A percentile compares a stretch with the other conserved stretches of the same genome.
These are phyloP conservation scores for Alnus glutinosa DNA, from an alignment of 306 rosid species.

Conservation along the genomic window DNA sequence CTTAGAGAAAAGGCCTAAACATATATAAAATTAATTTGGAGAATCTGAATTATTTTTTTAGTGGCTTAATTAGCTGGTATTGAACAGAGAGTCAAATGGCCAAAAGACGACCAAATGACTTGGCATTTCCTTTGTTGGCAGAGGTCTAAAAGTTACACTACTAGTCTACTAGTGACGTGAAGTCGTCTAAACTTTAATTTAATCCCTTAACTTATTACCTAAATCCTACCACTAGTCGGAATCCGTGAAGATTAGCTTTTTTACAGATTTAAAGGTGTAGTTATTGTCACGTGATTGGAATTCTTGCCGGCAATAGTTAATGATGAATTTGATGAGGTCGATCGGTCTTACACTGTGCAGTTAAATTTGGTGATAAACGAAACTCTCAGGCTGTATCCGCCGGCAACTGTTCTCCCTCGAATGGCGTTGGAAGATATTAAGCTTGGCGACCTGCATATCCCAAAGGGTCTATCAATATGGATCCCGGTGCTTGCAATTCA, in stretches of 20 bases:
- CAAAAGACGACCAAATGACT: conserved; percentile 4
- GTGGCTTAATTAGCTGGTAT: conserved; percentile 20
- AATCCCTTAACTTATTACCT: not conserved
- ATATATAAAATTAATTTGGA: not conserved
- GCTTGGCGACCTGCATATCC: conserved; percentile 79
- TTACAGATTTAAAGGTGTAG: too few species aligned
- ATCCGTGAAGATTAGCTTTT: too few species aligned
- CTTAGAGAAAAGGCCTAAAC: not conserved
- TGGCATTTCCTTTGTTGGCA: not conserved
- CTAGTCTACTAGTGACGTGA: not conserved
- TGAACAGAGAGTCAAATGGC: conserved; percentile 7
- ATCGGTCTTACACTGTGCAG: conserved; percentile 39
- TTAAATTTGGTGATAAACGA: conserved; percentile 94
- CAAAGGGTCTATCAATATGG: conserved; percentile 93
- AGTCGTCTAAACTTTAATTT: not conserved
- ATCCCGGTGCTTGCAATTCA: conserved; percentile 96
- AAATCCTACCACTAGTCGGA: not conserved
- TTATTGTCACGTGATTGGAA: not conserved
- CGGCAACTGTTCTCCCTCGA: conserved; percentile 88
- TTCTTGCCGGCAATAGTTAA: too few species aligned
- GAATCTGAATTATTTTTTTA: not conserved
- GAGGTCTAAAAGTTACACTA: not conserved
- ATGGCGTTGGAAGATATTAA: conserved; percentile 86
- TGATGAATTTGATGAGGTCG: too few species aligned
- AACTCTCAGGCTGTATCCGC: conserved; percentile 86